Base-by-base conservation (phyloP, 352 stramenopile species). In the Halophytophthora batemanensis region DNA sequence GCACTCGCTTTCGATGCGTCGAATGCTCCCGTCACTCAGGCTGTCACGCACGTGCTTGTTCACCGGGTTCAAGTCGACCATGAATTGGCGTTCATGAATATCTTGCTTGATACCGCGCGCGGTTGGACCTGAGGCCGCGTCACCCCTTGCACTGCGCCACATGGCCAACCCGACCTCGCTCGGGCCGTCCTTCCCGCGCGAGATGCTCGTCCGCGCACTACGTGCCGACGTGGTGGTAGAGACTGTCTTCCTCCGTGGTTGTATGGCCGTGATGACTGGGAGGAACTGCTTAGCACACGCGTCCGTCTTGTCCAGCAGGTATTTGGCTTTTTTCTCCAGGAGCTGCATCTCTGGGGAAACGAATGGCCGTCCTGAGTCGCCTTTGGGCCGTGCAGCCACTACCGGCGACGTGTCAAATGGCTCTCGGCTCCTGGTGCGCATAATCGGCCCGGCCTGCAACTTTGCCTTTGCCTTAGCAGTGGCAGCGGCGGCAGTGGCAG, bases 301-400 rank as follows among this genome's bases (percentile, higher is more conserved):
- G 2, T 89, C 74, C 0, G 61, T 71, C 25, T 80, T 78, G 0
- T 61, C 53, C 8, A 83, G 55, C 6, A 89, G 39, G 37, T 87
- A 87, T 23, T 69, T 75, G 1, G 75, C 74, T 37, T 89, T 89
- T n/a, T 64, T 78, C 40, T 89, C 76, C 13, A 88, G 34, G n/a
- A 86, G 25, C 7, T 73, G 43, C 0, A 63, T 54, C 39, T 82
- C 71, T 2, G 75, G 67, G 0, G 66, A 69, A 3, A 74, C 19
- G 14, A 72, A 75, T 0, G 56, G 56, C 3, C 49, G 52, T 6
- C 36, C 39, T 13, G 39, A 43, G 11, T 63, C 29, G n/a, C 34
- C 42, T 36, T 52, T 62, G 18, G 31, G 40, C 3, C 10, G 12
- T 2, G 22, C 15, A 5, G 47, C 13, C 11, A 12, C 42, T 0